These are phyloP conservation scores for Trypanosoma brucei DNA, from an alignment of 208 protist genomes.

Conservation along the genomic window DNA sequence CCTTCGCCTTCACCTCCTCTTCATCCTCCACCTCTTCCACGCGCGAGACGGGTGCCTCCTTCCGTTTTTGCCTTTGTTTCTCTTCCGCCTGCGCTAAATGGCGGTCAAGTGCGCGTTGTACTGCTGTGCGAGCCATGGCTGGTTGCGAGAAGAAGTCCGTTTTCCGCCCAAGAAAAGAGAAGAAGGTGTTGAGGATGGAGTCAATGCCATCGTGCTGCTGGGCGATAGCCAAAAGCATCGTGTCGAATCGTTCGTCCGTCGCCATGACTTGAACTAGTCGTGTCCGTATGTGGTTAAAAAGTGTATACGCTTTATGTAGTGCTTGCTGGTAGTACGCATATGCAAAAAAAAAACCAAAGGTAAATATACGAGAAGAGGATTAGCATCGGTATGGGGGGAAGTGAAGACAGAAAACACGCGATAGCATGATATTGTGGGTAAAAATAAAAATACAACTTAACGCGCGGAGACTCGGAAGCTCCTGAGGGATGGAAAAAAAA, in stretches of 20 bases:
- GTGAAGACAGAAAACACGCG: too few relatives aligned
- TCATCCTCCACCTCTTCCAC: slow-evolving; percentile 80
- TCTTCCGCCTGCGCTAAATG: slow-evolving; percentile 49
- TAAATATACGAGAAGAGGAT: too few relatives aligned
- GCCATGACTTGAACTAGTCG: slow-evolving; percentile 2
- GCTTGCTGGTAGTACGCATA: too few relatives aligned
- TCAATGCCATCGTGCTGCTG: slow-evolving; percentile 89
- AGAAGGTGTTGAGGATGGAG: slow-evolving; percentile 88
- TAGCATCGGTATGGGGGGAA: too few relatives aligned
- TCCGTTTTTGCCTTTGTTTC: slow-evolving; percentile 19
- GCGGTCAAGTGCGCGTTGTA: slow-evolving; percentile 51
- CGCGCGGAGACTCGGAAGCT: too few relatives aligned
- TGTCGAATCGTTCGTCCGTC: slow-evolving; percentile 73
- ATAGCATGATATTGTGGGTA: too few relatives aligned
- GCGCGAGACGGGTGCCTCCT: slow-evolving; percentile 32
- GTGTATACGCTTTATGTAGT: too few relatives aligned
- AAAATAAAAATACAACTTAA: too few relatives aligned
- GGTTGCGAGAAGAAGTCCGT: slow-evolving; percentile 92
- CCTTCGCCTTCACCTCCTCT: slow-evolving; percentile 47
- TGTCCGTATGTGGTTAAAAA: too few relatives aligned
- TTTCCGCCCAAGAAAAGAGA: slow-evolving; percentile 89
- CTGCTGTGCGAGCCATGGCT: slow-evolving; percentile 42
- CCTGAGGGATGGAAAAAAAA: too few relatives aligned
- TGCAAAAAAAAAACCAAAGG: too few relatives aligned
- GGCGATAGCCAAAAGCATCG: slow-evolving; percentile 88